Conservation (phyloP, 306 rosid species). For the Alnus glutinosa region DNA sequence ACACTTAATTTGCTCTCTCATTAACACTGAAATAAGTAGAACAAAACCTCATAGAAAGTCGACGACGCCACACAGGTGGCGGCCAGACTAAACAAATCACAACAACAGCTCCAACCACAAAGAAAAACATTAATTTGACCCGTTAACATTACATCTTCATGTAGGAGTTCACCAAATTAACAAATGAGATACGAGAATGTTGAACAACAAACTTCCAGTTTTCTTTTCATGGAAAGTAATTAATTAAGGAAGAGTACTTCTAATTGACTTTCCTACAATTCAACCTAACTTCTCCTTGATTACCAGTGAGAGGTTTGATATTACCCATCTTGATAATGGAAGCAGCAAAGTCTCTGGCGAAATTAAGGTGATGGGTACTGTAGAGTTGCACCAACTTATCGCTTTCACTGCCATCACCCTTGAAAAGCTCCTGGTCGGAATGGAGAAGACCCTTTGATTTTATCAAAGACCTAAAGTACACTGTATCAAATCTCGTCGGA, state of each 20-base stretch:
- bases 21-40: too few relatives aligned
- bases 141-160: too few relatives aligned
- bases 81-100: not conserved
- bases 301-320: conserved; percentile 37
- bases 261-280: conserved; percentile 35
- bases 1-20: too few relatives aligned
- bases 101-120: too few relatives aligned
- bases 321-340: conserved; percentile 48
- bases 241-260: not conserved
- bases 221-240: not conserved
- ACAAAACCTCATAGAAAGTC: too few relatives aligned
- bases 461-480: conserved; percentile 35
- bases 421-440: conserved; percentile 44
- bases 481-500: conserved; percentile 10
- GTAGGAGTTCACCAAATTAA: too few relatives aligned
- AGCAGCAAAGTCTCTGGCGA: conserved; percentile 23
- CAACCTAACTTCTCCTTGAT: conserved; percentile 29
- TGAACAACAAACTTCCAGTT: not conserved
- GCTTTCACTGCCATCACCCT: conserved; percentile 20
- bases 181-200: too few relatives aligned
- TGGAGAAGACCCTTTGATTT: conserved; percentile 35
- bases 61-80: too few relatives aligned
- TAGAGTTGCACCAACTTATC: conserved; percentile 31
- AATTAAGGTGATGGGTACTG: not conserved
- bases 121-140: too few relatives aligned